A percentile compares a stretch with the other conserved stretches of the same genome.
These are phyloP conservation scores for Pichia eremophila DNA, from an alignment of 805 yeast genomes.

Conservation along the genomic window DNA sequence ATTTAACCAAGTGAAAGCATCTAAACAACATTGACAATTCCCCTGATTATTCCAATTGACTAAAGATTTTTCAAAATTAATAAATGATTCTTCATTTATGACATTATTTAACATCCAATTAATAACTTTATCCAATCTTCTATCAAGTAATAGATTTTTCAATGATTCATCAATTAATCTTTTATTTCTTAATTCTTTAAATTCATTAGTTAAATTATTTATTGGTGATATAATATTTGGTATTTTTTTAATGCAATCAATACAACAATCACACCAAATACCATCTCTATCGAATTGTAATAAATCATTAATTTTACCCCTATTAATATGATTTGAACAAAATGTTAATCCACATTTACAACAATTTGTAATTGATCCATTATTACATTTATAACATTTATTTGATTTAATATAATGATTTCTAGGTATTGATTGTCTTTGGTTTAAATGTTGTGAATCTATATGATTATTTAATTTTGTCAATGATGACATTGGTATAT, in stretches of 20 bases:
- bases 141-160: conserved; percentile 33
- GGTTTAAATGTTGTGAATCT: conserved; percentile 48
- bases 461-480: conserved; percentile 57
- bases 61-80: conserved; percentile 36
- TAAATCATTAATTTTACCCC: conserved; percentile 38
- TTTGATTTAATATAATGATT: conserved; percentile 51
- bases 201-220: conserved; percentile 8
- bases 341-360: conserved; percentile 65
- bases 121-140: conserved; percentile 38
- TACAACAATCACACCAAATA: conserved; percentile 65
- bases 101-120: conserved; percentile 35
- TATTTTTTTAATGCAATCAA: conserved; percentile 39
- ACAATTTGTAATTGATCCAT: conserved; percentile 52
- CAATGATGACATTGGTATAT: conserved; percentile 44
- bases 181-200: conserved; percentile 34
- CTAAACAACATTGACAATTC: conserved; percentile 57
- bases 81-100: conserved; percentile 8
- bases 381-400: conserved; percentile 13
- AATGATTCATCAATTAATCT: conserved; percentile 26
- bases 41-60: conserved; percentile 57
- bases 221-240: conserved; percentile 25
- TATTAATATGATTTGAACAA: conserved; percentile 56
- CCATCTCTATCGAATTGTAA: conserved; percentile 39
- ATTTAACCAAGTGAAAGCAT: conserved; percentile 39
- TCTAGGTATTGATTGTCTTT: conserved; percentile 23